phyloP scores from a whole-genome alignment of 345 rosid species.

The Hevea brasiliensis region DNA sequence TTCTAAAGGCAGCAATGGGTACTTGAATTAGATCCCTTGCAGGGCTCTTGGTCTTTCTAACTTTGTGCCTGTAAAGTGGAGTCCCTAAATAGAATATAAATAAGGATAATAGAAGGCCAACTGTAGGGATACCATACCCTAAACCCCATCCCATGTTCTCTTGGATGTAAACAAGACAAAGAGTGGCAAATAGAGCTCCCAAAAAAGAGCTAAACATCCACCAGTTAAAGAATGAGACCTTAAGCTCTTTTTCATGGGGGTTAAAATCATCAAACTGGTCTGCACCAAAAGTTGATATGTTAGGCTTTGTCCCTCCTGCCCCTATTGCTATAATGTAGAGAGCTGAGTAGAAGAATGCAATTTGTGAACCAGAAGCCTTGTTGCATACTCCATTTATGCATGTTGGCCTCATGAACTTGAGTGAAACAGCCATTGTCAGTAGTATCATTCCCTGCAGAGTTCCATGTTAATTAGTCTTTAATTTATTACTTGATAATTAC shows the following conservation, averaged over 20 bases:
- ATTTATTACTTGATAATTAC: not conserved
- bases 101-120: conserved; percentile 66
- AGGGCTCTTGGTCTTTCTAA: conserved; percentile 56
- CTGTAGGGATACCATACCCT: conserved; percentile 82
- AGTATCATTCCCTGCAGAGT: conserved; percentile 73
- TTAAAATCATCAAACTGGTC: conserved; percentile 85
- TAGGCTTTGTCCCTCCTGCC: conserved; percentile 90
- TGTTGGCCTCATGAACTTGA: conserved; percentile 61
- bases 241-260: conserved; percentile 58
- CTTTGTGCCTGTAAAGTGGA: conserved; percentile 78
- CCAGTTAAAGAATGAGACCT: conserved; percentile 92
- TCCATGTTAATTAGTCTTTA: no score
- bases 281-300: conserved; percentile 92
- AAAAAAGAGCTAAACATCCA: conserved; percentile 91
- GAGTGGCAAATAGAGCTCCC: conserved; percentile 72
- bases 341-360: conserved; percentile 64
- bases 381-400: conserved; percentile 66
- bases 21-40: conserved; percentile 61
- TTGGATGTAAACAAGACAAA: conserved; percentile 83
- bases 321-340: conserved; percentile 81
- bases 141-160: conserved; percentile 89
- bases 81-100: conserved; percentile 76
- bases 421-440: conserved; percentile 70
- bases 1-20: conserved; percentile 53
- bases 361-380: conserved; percentile 67